A percentile compares a stretch with the other conserved stretches of the same genome.
Evolutionary conservation across 805 yeast genomes (phyloP).

Genomic region (Zygosaccharomyces rouxii): DNA sequence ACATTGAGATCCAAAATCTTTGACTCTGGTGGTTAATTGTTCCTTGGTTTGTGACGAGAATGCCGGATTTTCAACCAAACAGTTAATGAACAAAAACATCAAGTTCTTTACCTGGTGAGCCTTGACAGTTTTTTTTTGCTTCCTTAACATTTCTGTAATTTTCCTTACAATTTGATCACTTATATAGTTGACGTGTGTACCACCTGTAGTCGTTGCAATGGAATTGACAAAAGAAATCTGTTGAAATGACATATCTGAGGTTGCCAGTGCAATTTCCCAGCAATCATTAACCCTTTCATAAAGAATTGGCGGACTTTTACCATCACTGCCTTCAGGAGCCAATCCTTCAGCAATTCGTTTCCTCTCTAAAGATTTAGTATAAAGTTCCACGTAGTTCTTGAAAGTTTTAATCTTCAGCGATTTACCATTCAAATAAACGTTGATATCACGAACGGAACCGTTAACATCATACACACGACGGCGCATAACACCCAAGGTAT

Average conservation of each 20-base stretch:
- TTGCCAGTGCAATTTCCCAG: conserved; percentile 96
- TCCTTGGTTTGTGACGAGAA: conserved; percentile 97
- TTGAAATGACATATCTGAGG: conserved; percentile 83
- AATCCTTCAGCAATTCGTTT: conserved; percentile 37
- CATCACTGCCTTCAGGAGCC: conserved; percentile 29
- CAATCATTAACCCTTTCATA: conserved; percentile 78
- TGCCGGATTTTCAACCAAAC: conserved; percentile 93
- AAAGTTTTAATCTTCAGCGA: conserved; percentile 66
- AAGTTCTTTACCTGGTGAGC: conserved; percentile 86
- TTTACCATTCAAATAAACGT: conserved; percentile 72
- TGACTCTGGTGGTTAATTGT: conserved; percentile 81
- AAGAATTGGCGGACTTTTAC: conserved; percentile 55
- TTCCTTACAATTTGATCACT: conserved; percentile 80
- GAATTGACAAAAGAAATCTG: conserved; percentile 97
- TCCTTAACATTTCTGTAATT: conserved; percentile 67
- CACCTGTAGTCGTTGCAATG: conserved; percentile 95
- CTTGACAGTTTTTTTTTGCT: conserved; percentile 69
- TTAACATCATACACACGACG: conserved; percentile 95
- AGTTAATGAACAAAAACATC: conserved; percentile 86
- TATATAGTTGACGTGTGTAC: conserved; percentile 86
- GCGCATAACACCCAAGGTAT: conserved; percentile 74
- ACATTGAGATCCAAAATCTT: conserved; percentile 85
- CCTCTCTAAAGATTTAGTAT: conserved; percentile 67
- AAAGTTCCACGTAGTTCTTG: conserved; percentile 84
- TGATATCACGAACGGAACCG: conserved; percentile 84